These are phyloP conservation scores for Ganoderma lucidum DNA, from an alignment of 1,284 basidiomycete genomes.

Conservation along the genomic window DNA sequence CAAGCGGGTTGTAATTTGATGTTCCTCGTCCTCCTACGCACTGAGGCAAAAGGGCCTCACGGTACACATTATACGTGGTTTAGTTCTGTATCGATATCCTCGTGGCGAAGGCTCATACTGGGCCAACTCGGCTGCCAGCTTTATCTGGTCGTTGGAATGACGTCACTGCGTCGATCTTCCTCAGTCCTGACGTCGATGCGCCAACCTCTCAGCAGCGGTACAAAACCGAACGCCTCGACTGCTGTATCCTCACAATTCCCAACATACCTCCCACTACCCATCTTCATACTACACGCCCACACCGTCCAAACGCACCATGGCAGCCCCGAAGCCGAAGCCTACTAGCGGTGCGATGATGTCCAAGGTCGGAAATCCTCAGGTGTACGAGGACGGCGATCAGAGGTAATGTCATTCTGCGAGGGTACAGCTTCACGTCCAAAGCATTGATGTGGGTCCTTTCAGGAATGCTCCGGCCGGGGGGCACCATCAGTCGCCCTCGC, in stretches of 20 bases:
- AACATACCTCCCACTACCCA: neutral
- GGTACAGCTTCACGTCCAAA: too few relatives aligned
- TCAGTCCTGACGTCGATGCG: conserved; percentile 26
- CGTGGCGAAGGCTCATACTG: neutral
- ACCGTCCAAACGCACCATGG: conserved; percentile 6
- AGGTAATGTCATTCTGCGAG: conserved; percentile 17
- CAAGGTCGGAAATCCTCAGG: conserved; percentile 36
- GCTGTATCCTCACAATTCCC: neutral
- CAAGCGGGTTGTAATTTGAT: neutral
- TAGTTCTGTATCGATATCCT: too few relatives aligned
- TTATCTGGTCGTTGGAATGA: conserved; percentile 12
- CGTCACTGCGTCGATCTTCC: conserved; percentile 18
- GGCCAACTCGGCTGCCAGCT: neutral
- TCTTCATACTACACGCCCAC: neutral
- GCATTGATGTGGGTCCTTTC: neutral
- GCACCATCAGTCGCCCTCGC: neutral
- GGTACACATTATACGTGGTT: too few relatives aligned
- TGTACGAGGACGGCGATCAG: conserved; percentile 37
- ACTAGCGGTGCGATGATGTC: conserved; percentile 35
- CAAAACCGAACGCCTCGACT: conserved; percentile 8
- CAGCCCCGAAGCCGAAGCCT: conserved; percentile 11
- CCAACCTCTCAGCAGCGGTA: conserved; percentile 5
- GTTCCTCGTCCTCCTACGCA: neutral
- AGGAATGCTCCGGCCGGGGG: conserved; percentile 12
- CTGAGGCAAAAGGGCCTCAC: neutral